Evolutionary conservation across 1,284 basidiomycete species (phyloP).

Genomic region (Trametes sp.): DNA sequence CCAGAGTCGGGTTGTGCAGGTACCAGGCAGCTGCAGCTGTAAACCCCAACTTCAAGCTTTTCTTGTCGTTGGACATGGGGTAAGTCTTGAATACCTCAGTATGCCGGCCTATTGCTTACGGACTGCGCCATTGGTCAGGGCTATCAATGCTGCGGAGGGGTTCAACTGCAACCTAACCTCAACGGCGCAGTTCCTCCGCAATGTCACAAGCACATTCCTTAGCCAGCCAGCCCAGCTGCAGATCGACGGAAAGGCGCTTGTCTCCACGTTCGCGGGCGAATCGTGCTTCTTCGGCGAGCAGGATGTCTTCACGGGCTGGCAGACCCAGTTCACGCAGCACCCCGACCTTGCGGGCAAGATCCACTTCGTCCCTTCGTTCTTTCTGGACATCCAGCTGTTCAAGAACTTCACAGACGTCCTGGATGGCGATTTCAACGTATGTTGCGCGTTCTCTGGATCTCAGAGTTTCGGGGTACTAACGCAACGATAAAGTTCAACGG

Average conservation of each 20-base stretch:
- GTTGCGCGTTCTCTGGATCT: background rate
- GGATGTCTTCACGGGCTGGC: constrained; percentile 62
- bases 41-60: constrained; percentile 74
- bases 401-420: constrained; percentile 55
- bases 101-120: background rate
- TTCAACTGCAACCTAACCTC: constrained; percentile 52
- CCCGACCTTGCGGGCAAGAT: constrained; percentile 56
- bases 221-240: constrained; percentile 70
- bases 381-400: constrained; percentile 62
- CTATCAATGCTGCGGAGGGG: constrained; percentile 46
- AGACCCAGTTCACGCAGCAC: constrained; percentile 59
- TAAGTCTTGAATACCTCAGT: constrained; percentile 33
- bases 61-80: constrained; percentile 85
- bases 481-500: constrained; percentile 61
- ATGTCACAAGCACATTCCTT: constrained; percentile 64
- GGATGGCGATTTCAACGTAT: constrained; percentile 68
- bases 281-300: constrained; percentile 71
- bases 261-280: constrained; percentile 85
- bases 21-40: constrained; percentile 63
- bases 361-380: constrained; percentile 73
- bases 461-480: background rate
- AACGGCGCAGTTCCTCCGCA: constrained; percentile 65
- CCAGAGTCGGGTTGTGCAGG: constrained; percentile 22
- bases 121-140: constrained; percentile 43
- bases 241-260: constrained; percentile 65